phyloP scores from a whole-genome alignment of 768 basidiomycete genomes.

The Nidula microcarpa region DNA sequence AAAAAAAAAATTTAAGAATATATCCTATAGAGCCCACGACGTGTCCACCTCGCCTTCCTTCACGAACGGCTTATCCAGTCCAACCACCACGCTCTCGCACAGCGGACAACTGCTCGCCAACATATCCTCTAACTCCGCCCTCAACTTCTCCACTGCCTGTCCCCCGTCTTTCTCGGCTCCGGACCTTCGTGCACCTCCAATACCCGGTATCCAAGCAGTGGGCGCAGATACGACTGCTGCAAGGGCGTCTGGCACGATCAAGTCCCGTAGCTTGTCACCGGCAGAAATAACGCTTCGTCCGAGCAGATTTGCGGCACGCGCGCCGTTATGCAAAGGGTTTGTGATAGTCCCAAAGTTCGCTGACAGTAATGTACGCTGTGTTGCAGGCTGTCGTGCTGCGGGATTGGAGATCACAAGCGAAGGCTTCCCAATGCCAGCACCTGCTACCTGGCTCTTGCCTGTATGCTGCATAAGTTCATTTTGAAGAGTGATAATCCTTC shows the following conservation, averaged over 20 bases:
- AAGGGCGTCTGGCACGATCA: conserved; percentile 92
- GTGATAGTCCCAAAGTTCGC: conserved; percentile 60
- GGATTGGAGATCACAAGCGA: conserved; percentile 18
- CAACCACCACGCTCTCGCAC: conserved; percentile 86
- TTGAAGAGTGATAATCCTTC: conserved; percentile 84
- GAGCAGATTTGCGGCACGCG: conserved; percentile 62
- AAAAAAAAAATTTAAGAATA: background rate
- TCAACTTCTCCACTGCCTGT: conserved; percentile 67
- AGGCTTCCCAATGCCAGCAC: conserved; percentile 25
- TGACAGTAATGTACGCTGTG: conserved; percentile 69
- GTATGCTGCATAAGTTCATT: conserved; percentile 69
- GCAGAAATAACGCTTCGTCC: conserved; percentile 83
- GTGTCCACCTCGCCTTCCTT: conserved; percentile 73
- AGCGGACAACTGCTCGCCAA: conserved; percentile 88
- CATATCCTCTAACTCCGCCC: conserved; percentile 84
- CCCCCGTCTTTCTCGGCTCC: conserved; percentile 49
- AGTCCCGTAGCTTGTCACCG: conserved; percentile 84
- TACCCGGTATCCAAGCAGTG: conserved; percentile 68
- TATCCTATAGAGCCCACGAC: conserved; percentile 67
- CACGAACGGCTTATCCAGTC: conserved; percentile 86
- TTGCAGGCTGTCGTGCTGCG: conserved; percentile 37
- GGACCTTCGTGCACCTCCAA: conserved; percentile 48
- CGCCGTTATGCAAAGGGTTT: conserved; percentile 57
- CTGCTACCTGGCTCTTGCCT: conserved; percentile 22
- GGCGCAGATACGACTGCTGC: conserved; percentile 80